Conservation (phyloP, 2,329 filamentous ascomycete species). For the Xylaria sp. region DNA sequence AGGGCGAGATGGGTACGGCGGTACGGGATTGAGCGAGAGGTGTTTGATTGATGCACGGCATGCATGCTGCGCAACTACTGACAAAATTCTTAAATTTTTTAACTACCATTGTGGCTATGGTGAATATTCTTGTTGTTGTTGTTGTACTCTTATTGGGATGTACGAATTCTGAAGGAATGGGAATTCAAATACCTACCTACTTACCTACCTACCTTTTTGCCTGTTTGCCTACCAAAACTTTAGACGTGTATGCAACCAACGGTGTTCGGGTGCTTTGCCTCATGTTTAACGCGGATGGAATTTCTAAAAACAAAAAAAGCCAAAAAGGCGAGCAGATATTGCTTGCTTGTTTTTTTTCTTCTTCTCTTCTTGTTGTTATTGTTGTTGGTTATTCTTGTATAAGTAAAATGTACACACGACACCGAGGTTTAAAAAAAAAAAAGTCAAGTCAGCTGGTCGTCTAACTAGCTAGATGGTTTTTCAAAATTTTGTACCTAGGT, state of each 20-base stretch:
- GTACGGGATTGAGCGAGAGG: constrained; percentile 26
- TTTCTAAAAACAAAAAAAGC: background rate
- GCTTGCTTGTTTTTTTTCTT: constrained; percentile 6
- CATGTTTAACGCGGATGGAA: constrained; percentile 10
- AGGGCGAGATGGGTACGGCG: constrained; percentile 39
- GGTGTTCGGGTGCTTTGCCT: constrained; percentile 16
- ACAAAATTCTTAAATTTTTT: too few relatives aligned
- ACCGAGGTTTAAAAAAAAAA: background rate
- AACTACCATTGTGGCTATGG: background rate
- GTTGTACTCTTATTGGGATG: constrained; percentile 20
- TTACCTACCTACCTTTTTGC: background rate
- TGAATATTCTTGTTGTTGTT: background rate
- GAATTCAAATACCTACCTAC: constrained; percentile 7
- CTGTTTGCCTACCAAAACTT: background rate
- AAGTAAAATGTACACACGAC: constrained; percentile 15
- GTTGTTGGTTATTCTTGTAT: constrained; percentile 14
- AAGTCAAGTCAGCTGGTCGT: background rate
- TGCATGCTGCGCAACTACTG: background rate
- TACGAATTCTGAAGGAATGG: constrained; percentile 1
- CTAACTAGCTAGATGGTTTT: background rate
- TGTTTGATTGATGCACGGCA: background rate
- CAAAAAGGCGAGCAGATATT: background rate
- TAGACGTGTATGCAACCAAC: background rate
- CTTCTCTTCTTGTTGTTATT: background rate
- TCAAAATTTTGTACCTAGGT: background rate